Conservation (phyloP, 2,329 filamentous ascomycete genomes). For the Lachnellula suecica region DNA sequence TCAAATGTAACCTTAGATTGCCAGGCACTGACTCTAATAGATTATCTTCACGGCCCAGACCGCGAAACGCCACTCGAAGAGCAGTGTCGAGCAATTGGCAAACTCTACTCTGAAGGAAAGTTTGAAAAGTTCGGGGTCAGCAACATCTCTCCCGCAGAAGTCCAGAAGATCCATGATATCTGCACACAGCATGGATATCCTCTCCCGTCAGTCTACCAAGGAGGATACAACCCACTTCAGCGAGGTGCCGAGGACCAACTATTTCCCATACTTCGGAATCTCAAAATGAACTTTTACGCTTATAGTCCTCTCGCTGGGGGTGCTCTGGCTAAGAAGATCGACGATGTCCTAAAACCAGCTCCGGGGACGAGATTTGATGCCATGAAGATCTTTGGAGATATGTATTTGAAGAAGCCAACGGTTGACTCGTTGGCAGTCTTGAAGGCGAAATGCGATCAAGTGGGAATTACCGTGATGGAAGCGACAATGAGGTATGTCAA, state of each 20-base stretch:
- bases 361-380: conserved; percentile 4
- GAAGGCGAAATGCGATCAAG: not conserved
- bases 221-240: conserved; percentile 21
- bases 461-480: conserved; percentile 4
- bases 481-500: conserved; percentile 3
- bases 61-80: conserved; percentile 27
- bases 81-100: conserved; percentile 28
- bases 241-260: conserved; percentile 59
- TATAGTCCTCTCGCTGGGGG: conserved; percentile 64
- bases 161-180: conserved; percentile 25
- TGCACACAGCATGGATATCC: conserved; percentile 28
- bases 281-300: conserved; percentile 57
- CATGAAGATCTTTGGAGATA: conserved; percentile 4
- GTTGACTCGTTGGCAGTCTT: not conserved
- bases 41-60: conserved; percentile 29
- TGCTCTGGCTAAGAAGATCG: conserved; percentile 43
- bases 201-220: conserved; percentile 34
- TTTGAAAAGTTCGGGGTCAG: conserved; percentile 31
- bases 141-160: conserved; percentile 24
- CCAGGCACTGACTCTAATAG: not conserved
- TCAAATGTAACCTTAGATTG: no score
- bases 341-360: not conserved
- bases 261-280: conserved; percentile 54
- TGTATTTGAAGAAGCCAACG: conserved; percentile 2
- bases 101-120: conserved; percentile 28